Evolutionary conservation across 139 green algal genomes (phyloP).

Genomic region (Pycnococcus provasolii): DNA sequence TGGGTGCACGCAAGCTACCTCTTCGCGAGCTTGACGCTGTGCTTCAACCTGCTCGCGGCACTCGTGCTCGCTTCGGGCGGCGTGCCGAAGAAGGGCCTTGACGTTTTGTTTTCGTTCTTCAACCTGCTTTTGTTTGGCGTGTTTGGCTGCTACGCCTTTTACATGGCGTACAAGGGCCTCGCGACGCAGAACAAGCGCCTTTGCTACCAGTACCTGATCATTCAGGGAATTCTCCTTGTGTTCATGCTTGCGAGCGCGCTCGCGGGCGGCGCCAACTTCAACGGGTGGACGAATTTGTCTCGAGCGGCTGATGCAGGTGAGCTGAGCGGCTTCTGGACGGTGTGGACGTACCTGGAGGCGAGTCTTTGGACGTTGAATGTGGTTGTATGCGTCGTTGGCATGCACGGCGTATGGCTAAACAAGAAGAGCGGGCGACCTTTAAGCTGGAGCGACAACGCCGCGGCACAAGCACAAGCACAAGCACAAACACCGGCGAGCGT

Average conservation of each 20-base stretch:
- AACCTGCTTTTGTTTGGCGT: slow-evolving; percentile 17
- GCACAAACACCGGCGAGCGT: too few relatives aligned
- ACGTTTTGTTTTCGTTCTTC: slow-evolving; percentile 17
- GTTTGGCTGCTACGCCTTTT: slow-evolving; percentile 18
- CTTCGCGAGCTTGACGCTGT: neutral
- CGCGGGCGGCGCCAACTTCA: slow-evolving; percentile 11
- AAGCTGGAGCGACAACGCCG: too few relatives aligned
- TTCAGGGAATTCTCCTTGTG: slow-evolving; percentile 4
- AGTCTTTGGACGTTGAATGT: neutral
- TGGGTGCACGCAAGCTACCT: slow-evolving; percentile 14
- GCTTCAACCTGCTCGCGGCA: slow-evolving; percentile 5
- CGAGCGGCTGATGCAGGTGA: neutral
- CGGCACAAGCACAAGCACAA: too few relatives aligned
- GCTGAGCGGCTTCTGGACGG: slow-evolving; percentile 6
- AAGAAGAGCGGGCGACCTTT: too few relatives aligned
- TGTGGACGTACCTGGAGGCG: slow-evolving; percentile 5
- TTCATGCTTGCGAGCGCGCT: slow-evolving; percentile 7
- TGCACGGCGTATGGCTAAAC: too few relatives aligned
- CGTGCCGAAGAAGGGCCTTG: neutral
- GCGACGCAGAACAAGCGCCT: slow-evolving; percentile 16
- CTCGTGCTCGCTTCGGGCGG: slow-evolving; percentile 10
- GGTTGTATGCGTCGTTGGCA: too few relatives aligned
- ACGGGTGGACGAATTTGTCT: slow-evolving; percentile 7
- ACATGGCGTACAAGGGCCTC: slow-evolving; percentile 23
- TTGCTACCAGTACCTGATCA: slow-evolving; percentile 8